Evolutionary conservation across 2,329 filamentous ascomycete genomes (phyloP).

Genomic region (Colletotrichum neosansevieriae): DNA sequence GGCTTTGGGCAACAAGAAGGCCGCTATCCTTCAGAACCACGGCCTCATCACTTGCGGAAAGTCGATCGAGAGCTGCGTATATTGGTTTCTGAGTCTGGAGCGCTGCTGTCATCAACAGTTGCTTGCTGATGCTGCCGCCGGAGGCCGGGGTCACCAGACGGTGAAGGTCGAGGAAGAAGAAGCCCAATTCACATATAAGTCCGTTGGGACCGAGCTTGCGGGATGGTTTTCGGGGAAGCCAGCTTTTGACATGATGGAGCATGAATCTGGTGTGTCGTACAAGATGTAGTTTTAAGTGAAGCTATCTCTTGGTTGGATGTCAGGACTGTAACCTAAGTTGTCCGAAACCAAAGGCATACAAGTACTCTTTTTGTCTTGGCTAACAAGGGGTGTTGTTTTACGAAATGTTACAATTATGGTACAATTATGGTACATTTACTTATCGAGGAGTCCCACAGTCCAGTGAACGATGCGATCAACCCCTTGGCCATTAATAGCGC

Average conservation of each 20-base stretch:
- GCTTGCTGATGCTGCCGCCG: conserved; percentile 70
- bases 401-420: conserved; percentile 20
- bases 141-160: conserved; percentile 71
- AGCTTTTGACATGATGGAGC: conserved; percentile 70
- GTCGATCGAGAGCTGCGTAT: conserved; percentile 63
- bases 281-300: conserved; percentile 14
- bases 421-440: conserved; percentile 44
- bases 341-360: too few species aligned
- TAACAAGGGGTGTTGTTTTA: conserved; percentile 20
- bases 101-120: conserved; percentile 62
- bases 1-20: conserved; percentile 62
- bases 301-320: neutral
- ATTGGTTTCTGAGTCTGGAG: conserved; percentile 66
- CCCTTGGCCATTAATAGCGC: conserved; percentile 88
- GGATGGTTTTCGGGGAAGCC: conserved; percentile 81
- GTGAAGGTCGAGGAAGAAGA: conserved; percentile 77
- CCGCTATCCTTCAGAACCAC: conserved; percentile 66
- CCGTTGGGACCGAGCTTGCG: conserved; percentile 69
- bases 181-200: conserved; percentile 75
- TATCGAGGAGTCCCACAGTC: conserved; percentile 76
- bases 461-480: conserved; percentile 80
- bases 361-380: too few species aligned
- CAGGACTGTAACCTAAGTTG: neutral
- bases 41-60: conserved; percentile 64
- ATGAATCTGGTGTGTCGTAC: conserved; percentile 29